Evolutionary conservation across 139 green algal species (phyloP).

Genomic region (Nannochloris sp.): DNA sequence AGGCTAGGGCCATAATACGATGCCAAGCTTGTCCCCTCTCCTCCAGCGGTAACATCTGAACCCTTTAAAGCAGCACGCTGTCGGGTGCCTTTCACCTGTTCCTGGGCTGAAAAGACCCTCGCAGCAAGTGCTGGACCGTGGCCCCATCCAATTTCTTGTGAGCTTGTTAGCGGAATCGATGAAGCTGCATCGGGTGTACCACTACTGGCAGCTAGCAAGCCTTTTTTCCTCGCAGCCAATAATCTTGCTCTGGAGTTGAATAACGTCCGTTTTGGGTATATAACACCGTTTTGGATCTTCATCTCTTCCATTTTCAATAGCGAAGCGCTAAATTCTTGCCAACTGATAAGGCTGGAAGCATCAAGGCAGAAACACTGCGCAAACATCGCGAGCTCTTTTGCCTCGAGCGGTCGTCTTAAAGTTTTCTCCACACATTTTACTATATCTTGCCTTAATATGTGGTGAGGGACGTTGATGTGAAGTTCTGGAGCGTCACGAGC

Average conservation of each 20-base stretch:
- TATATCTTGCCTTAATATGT: conserved; percentile 15
- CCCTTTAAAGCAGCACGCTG: background rate
- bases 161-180: background rate
- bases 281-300: background rate
- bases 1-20: conserved; percentile 3
- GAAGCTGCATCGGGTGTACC: too few relatives aligned
- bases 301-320: conserved; percentile 1
- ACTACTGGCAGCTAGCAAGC: too few relatives aligned
- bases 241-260: background rate
- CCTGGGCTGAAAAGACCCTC: background rate
- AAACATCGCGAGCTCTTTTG: background rate
- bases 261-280: background rate
- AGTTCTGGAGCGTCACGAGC: background rate
- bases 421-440: background rate
- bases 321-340: conserved; percentile 4
- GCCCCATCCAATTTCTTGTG: conserved; percentile 4
- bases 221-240: background rate
- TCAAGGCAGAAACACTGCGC: conserved; percentile 7
- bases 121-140: background rate
- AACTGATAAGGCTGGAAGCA: background rate
- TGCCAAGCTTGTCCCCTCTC: background rate
- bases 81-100: too few relatives aligned
- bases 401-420: background rate
- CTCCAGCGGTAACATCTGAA: conserved; percentile 8
- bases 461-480: background rate